phyloP scores from a whole-genome alignment of 2,329 filamentous ascomycete genomes.

The Trichoderma endophyticum region DNA sequence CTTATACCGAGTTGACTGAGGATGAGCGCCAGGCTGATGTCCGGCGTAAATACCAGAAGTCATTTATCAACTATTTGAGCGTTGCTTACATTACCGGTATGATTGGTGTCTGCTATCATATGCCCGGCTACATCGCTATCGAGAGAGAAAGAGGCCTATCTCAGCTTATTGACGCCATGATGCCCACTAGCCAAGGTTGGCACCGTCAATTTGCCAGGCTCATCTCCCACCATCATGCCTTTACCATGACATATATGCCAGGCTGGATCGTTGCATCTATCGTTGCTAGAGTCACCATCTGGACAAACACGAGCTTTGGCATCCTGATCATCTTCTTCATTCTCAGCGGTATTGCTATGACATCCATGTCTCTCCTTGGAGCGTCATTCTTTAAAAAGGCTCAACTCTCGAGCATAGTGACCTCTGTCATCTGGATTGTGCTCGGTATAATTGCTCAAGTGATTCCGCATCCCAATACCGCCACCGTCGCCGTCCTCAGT shows the following conservation, averaged over 20 bases:
- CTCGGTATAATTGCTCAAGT: conserved; percentile 76
- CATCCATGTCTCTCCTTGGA: conserved; percentile 72
- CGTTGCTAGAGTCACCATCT: conserved; percentile 25
- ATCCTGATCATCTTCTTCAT: conserved; percentile 70
- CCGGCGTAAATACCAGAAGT: conserved; percentile 58
- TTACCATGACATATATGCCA: conserved; percentile 62
- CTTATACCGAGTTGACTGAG: conserved; percentile 35
- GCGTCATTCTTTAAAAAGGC: conserved; percentile 76
- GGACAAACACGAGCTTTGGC: conserved; percentile 49
- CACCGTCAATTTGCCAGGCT: conserved; percentile 33
- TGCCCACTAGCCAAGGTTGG: conserved; percentile 57
- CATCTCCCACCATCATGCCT: conserved; percentile 63
- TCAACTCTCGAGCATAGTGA: conserved; percentile 74
- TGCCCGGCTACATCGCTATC: conserved; percentile 66
- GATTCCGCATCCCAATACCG: conserved; percentile 57
- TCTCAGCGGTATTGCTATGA: conserved; percentile 67
- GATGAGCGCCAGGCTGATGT: conserved; percentile 55
- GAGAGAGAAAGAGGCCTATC: conserved; percentile 70
- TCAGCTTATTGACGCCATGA: conserved; percentile 74
- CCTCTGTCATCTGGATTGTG: conserved; percentile 66
- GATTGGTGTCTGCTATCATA: conserved; percentile 67
- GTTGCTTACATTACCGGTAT: conserved; percentile 68
- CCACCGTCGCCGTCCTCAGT: conserved; percentile 62
- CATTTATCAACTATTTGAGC: conserved; percentile 62
- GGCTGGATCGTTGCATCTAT: conserved; percentile 42